phyloP scores from a whole-genome alignment of 2,329 filamentous ascomycete genomes.

The Xylaria sp. region DNA sequence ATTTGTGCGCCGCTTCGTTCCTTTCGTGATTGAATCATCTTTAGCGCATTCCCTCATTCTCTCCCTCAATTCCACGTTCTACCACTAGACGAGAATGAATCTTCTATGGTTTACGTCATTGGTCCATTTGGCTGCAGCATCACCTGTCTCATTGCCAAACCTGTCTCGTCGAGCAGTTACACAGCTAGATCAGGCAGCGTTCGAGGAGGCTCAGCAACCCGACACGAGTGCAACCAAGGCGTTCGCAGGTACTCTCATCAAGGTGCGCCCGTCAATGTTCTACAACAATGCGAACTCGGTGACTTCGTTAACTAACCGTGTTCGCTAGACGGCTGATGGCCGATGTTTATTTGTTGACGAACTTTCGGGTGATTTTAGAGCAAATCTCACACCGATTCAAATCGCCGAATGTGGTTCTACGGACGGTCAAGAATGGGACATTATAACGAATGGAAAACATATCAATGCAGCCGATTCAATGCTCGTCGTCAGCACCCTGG shows the following conservation, averaged over 20 bases:
- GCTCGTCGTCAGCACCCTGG: constrained; percentile 65
- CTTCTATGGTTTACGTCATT: constrained; percentile 28
- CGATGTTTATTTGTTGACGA: constrained; percentile 56
- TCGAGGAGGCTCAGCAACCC: constrained; percentile 55
- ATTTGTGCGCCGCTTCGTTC: constrained; percentile 10
- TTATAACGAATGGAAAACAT: constrained; percentile 60
- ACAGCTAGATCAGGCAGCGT: constrained; percentile 52
- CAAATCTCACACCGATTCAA: constrained; percentile 57
- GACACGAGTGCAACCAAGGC: constrained; percentile 56
- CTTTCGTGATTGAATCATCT: constrained; percentile 2
- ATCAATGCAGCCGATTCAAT: constrained; percentile 58
- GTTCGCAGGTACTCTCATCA: constrained; percentile 53
- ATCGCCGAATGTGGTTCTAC: constrained; percentile 55
- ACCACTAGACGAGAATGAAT: constrained; percentile 8
- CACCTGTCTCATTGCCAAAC: constrained; percentile 23
- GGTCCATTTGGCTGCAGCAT: constrained; percentile 30
- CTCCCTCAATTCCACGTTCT: neutral
- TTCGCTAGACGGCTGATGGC: constrained; percentile 52
- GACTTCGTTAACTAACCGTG: constrained; percentile 19
- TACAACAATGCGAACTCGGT: neutral
- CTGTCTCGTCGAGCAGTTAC: constrained; percentile 45
- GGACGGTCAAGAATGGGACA: constrained; percentile 55
- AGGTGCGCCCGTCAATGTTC: constrained; percentile 40
- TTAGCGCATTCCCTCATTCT: constrained; percentile 20
- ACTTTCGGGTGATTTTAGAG: constrained; percentile 57